These are phyloP conservation scores for Penicillium silybi DNA, from an alignment of 495 filamentous ascomycete genomes.

Conservation along the genomic window DNA sequence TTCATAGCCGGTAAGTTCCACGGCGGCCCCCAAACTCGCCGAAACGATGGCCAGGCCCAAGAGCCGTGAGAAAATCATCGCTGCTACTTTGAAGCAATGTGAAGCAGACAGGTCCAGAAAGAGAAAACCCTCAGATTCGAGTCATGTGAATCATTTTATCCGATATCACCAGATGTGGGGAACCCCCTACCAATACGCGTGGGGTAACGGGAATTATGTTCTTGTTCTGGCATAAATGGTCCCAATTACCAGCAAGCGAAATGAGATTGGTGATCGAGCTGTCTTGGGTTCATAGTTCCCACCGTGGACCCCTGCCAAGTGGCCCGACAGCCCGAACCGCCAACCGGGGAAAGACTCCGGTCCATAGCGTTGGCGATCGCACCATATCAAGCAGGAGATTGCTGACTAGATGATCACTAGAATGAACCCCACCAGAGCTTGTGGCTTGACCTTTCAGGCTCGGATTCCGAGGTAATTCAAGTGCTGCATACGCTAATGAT, in stretches of 20 bases:
- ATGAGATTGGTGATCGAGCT: neutral
- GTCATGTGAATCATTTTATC: no score
- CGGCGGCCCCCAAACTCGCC: slow-evolving; percentile 22
- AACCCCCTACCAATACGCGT: neutral
- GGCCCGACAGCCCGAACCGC: neutral
- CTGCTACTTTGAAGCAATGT: no score
- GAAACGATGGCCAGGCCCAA: slow-evolving; percentile 9
- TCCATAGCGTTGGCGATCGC: neutral
- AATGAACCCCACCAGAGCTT: neutral
- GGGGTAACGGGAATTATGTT: neutral
- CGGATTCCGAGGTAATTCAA: neutral
- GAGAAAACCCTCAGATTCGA: no score
- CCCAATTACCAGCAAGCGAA: slow-evolving; percentile 2
- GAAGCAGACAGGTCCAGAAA: neutral
- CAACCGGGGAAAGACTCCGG: neutral
- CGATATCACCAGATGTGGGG: no score
- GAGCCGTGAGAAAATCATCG: slow-evolving; percentile 4
- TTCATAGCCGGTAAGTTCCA: slow-evolving; percentile 47
- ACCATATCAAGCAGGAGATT: neutral
- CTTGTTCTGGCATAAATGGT: neutral
- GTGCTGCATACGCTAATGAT: no score
- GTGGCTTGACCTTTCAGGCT: neutral
- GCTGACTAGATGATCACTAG: neutral
- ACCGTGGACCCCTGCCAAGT: neutral
- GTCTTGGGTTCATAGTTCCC: neutral